Base-by-base conservation (phyloP, 257 asterid species). In the Verbascum thapsus region DNA sequence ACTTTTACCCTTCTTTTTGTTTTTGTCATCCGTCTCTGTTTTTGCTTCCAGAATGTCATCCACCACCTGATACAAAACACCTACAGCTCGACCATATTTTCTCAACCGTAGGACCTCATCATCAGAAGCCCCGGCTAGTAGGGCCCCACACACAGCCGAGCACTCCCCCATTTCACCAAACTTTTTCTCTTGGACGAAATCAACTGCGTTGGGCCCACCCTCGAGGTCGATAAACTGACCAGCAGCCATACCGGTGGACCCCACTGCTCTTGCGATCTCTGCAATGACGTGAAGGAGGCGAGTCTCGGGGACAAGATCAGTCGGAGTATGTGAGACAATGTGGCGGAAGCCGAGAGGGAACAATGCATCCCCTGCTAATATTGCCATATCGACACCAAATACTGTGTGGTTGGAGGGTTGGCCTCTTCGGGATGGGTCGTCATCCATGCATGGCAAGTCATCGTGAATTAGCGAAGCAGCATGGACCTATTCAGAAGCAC, bases 401-500 rank as follows among this genome's bases (percentile, higher is more conserved):
- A 74, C 62, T 5, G 96, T 85, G 87, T 92, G 98, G 84, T 82
- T 92, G 20, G 98, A 83, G 10, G 97, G 97, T 44, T 70, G 70
- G 41, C 98, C 98, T 61, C 97, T 82, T 47, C 98, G 84, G 8
- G 95, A 88, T 43, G 96, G 88, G 67, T 87, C 98, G 38, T 91
- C 96, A 48, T 91, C 96, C 98, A 91, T 91, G 87, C 96, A 88
- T 11, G 98, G 98, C 63, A 91, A 74, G 79, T 92, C 98, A 58
- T 92, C 97, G 38, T 92, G 98, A 58, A 92, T 87, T 48, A 89
- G 44, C 10, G 98, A 92, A 57, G 98, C 98, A 58, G 97, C 94
- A 69, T 92, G 98, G 68, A 92, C 97, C 97, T 92, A 45, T 53
- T 64, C 19, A 26, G 22, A 66, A 53, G 66, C 10, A 41, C 20